Evolutionary conservation across 83 land plant genomes (phyloP), one percentile per base, ranked within the genome.

Genomic region (Isoetes engelmannii): DNA sequence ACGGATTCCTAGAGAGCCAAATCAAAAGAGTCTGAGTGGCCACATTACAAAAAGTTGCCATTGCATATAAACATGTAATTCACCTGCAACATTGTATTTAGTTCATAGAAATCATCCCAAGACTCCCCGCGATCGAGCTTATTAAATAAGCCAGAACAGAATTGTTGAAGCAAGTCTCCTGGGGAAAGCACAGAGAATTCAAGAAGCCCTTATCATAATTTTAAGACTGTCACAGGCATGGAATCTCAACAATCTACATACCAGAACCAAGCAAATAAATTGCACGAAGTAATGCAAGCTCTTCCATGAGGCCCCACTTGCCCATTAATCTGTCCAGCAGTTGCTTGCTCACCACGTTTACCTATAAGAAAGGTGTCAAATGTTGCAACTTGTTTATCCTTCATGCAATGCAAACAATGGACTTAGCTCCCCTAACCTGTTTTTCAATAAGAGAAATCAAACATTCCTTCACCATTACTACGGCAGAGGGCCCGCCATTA

Each of bases 151-250:
- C 90, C 90, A 7, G 82, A 66, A 69, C 86, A 73, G 69, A 94
- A 90, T 64, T 90, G 96, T 79, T 94, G 98, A 70, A 94, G 74
- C 71, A 94, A 77, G 74, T 94, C 98, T 74, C 98, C 98, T 93
- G 77, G 50, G 71, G 49, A 18, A 67, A 51, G 17, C 15, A 51
- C 13, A 51, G 17, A 51, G 55, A 51, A 17, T 12, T 12, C 13
- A 51, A 51, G 0, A 51, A 51, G 17, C 55, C 13, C 55, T 12
- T 51, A 12, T 51, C 55, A 28, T 28, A 28, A 28, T 28, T 28
- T 28, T 28, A 28, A 28, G 37, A 28, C 37, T 28, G 37, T 28
- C 37, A 28, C 37, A 28, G 37, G 37, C 37, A 28, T 28, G 37
- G 37, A 28, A 28, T 15, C 0, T 51, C 55, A 51, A 51, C 55